Percentiles rank a stretch among this genome's conserved stretches.
Conservation (phyloP, 805 yeast species). For the Vanderwaltozyma polyspora region DNA sequence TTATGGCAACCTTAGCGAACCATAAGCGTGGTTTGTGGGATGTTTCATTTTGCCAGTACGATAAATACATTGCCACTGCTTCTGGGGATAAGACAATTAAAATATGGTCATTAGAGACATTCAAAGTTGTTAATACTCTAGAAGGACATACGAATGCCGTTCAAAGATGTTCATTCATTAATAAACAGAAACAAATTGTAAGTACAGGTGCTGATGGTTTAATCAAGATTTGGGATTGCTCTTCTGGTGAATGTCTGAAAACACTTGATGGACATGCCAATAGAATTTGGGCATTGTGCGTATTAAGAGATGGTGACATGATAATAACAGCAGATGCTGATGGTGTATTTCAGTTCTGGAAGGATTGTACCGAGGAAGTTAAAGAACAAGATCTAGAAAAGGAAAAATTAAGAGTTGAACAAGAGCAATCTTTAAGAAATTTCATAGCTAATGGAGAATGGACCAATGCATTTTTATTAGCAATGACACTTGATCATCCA, state of each 20-base stretch:
- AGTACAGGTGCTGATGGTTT: conserved; percentile 89
- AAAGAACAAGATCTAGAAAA: conserved; percentile 39
- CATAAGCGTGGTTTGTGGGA: conserved; percentile 96
- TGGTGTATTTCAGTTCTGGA: conserved; percentile 83
- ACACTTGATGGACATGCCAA: conserved; percentile 91
- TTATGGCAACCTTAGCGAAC: conserved; percentile 71
- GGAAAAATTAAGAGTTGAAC: conserved; percentile 54
- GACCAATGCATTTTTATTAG: conserved; percentile 79
- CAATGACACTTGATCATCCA: conserved; percentile 81
- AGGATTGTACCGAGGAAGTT: conserved; percentile 72
- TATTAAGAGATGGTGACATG: conserved; percentile 51
- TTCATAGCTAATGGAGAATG: conserved; percentile 63
- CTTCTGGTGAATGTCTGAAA: conserved; percentile 64
- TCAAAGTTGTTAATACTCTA: conserved; percentile 64
- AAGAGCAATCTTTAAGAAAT: conserved; percentile 79
- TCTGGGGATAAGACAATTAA: conserved; percentile 88
- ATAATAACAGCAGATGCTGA: conserved; percentile 90
- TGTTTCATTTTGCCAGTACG: conserved; percentile 69
- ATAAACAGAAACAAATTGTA: conserved; percentile 54
- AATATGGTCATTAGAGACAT: conserved; percentile 78
- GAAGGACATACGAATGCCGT: conserved; percentile 94
- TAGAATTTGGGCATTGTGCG: conserved; percentile 84
- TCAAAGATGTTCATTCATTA: conserved; percentile 65
- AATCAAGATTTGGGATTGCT: conserved; percentile 78
- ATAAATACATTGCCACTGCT: conserved; percentile 67